These are phyloP conservation scores for Coniella lustricola DNA, from an alignment of 2,329 filamentous ascomycete genomes.

Conservation along the genomic window DNA sequence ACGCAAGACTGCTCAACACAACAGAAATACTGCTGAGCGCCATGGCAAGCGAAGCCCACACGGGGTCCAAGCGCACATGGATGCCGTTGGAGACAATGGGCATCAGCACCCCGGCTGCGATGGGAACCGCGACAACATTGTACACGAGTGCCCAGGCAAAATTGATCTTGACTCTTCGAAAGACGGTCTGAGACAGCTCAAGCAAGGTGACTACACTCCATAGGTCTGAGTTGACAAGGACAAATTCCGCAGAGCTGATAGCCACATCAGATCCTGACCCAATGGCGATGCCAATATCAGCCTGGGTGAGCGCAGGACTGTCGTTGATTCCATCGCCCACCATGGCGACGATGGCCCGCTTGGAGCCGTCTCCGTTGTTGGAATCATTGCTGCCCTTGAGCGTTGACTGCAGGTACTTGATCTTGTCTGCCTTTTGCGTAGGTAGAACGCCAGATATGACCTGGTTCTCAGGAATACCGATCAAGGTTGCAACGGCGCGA, in stretches of 20 bases:
- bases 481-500: slow-evolving; percentile 63
- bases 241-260: slow-evolving; percentile 73
- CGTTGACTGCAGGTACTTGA: slow-evolving; percentile 54
- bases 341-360: slow-evolving; percentile 62
- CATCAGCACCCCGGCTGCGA: slow-evolving; percentile 76
- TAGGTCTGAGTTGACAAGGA: slow-evolving; percentile 68
- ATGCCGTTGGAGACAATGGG: slow-evolving; percentile 39
- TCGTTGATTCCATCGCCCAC: slow-evolving; percentile 89
- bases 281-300: slow-evolving; percentile 79
- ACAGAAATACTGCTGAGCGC: slow-evolving; percentile 87
- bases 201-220: slow-evolving; percentile 65
- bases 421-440: slow-evolving; percentile 69
- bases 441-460: slow-evolving; percentile 85
- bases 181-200: slow-evolving; percentile 62
- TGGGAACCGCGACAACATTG: slow-evolving; percentile 69
- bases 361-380: slow-evolving; percentile 21
- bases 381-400: slow-evolving; percentile 27
- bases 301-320: slow-evolving; percentile 69
- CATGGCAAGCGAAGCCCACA: slow-evolving; percentile 90
- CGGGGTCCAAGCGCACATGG: slow-evolving; percentile 63
- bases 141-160: slow-evolving; percentile 82
- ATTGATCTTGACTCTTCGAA: slow-evolving; percentile 74
- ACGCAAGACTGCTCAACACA: slow-evolving; percentile 68
- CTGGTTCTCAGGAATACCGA: slow-evolving; percentile 67
- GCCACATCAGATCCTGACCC: slow-evolving; percentile 80